A percentile compares a stretch with the other conserved stretches of the same genome.
Conservation (phyloP, 2,329 filamentous ascomycete genomes). For the Aureobasidium sp. region DNA sequence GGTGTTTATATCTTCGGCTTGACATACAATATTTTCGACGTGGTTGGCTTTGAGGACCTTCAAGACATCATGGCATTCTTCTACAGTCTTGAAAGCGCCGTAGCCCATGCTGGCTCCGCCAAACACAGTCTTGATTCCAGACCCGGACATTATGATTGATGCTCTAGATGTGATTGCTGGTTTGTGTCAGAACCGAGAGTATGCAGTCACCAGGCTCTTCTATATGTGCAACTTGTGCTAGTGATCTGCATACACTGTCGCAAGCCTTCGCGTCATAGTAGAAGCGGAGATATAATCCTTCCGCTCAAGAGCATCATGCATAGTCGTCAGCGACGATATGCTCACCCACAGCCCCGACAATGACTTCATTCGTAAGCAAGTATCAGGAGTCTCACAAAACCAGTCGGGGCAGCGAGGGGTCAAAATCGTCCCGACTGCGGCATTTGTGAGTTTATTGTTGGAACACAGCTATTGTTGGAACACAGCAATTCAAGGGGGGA, state of each 20-base stretch:
- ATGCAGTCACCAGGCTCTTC: not conserved
- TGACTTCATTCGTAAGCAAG: not conserved
- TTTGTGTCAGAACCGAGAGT: not conserved
- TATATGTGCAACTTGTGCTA: too few relatives aligned
- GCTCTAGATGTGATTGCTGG: not conserved
- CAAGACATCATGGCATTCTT: conserved; percentile 23
- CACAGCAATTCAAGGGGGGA: not conserved
- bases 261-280: not conserved
- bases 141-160: conserved; percentile 15
- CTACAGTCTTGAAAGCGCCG: conserved; percentile 18
- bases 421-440: too few relatives aligned
- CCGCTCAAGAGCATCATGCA: not conserved
- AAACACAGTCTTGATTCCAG: conserved; percentile 32
- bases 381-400: not conserved
- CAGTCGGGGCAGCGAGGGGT: not conserved
- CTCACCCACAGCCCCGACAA: not conserved
- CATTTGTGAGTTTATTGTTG: not conserved
- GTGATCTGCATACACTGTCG: not conserved
- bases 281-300: not conserved
- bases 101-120: conserved; percentile 26
- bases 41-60: conserved; percentile 27
- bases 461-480: not conserved
- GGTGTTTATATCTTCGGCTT: too few relatives aligned
- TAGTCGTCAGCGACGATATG: not conserved
- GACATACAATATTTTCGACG: conserved; percentile 19